These are phyloP conservation scores for Biancaea sappan DNA, from an alignment of 306 rosid species.

Conservation along the genomic window DNA sequence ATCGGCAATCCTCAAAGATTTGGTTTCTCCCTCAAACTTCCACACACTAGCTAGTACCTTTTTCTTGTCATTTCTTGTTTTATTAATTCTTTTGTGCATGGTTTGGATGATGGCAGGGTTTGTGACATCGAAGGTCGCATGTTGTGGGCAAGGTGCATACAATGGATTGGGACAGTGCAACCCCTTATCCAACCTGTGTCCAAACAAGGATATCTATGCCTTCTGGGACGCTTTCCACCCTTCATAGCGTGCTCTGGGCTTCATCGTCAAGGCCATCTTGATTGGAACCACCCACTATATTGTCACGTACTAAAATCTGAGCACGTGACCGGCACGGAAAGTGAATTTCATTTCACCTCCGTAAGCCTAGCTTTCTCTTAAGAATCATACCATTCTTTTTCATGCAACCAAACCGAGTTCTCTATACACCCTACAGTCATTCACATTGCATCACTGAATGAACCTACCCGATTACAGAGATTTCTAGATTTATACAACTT, in stretches of 20 bases:
- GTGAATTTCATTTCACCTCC: too few species aligned
- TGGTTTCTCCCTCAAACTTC: constrained; percentile 49
- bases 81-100: not conserved
- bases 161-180: constrained; percentile 61
- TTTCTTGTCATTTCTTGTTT: too few species aligned
- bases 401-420: too few species aligned
- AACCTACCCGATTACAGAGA: too few species aligned
- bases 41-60: too few species aligned
- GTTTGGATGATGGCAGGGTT: constrained; percentile 46
- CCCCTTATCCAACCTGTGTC: constrained; percentile 43
- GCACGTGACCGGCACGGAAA: too few species aligned
- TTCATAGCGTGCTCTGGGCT: constrained; percentile 48
- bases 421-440: too few species aligned
- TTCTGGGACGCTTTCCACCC: constrained; percentile 74
- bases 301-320: too few species aligned
- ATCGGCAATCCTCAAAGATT: constrained; percentile 43
- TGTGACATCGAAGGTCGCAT: constrained; percentile 60
- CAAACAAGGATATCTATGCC: constrained; percentile 43
- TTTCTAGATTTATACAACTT: too few species aligned
- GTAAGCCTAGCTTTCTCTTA: too few species aligned
- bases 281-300: constrained; percentile 43
- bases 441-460: too few species aligned
- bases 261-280: constrained; percentile 46
- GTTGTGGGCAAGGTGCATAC: constrained; percentile 78
- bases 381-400: too few species aligned